These are phyloP conservation scores for Phytophthora ramorum DNA, from an alignment of 352 stramenopile species.

Conservation along the genomic window DNA sequence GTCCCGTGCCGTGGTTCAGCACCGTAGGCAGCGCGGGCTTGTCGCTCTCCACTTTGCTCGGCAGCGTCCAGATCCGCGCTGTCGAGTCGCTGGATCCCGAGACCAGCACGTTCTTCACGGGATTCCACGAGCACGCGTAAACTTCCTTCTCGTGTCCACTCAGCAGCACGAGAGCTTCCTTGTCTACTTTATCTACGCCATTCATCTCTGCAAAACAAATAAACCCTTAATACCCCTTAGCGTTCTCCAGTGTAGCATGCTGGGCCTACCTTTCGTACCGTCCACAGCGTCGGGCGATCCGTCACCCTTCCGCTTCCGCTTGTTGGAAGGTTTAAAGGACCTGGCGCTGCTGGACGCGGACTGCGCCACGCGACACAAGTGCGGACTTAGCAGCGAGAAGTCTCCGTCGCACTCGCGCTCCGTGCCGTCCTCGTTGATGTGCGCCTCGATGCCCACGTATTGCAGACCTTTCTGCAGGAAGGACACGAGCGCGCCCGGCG, in stretches of 20 bases:
- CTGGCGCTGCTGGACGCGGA: conserved; percentile 74
- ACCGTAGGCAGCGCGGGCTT: conserved; percentile 56
- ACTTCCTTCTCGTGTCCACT: conserved; percentile 92
- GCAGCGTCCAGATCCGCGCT: conserved; percentile 94
- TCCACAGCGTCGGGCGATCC: conserved; percentile 71
- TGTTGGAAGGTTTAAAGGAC: conserved; percentile 74
- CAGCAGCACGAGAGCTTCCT: conserved; percentile 67
- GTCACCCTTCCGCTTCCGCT: conserved; percentile 85
- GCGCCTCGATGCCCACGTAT: conserved; percentile 93
- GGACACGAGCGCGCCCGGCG: conserved; percentile 96
- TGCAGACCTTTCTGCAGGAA: conserved; percentile 99
- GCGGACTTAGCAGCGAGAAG: conserved; percentile 93
- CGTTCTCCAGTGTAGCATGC: not conserved
- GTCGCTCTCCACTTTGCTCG: conserved; percentile 64
- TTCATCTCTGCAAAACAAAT: conserved; percentile 53
- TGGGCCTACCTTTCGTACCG: conserved; percentile 61
- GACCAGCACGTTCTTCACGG: conserved; percentile 94
- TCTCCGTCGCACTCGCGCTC: conserved; percentile 89
- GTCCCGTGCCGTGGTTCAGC: conserved; percentile 81
- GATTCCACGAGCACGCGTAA: conserved; percentile 98
- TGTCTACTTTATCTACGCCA: conserved; percentile 70
- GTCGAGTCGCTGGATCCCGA: conserved; percentile 96
- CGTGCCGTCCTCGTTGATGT: conserved; percentile 91
- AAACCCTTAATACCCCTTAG: not conserved
- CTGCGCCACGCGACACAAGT: conserved; percentile 89